Conservation (phyloP, 495 filamentous ascomycete species). For the Diplogelasinospora grovesii region DNA sequence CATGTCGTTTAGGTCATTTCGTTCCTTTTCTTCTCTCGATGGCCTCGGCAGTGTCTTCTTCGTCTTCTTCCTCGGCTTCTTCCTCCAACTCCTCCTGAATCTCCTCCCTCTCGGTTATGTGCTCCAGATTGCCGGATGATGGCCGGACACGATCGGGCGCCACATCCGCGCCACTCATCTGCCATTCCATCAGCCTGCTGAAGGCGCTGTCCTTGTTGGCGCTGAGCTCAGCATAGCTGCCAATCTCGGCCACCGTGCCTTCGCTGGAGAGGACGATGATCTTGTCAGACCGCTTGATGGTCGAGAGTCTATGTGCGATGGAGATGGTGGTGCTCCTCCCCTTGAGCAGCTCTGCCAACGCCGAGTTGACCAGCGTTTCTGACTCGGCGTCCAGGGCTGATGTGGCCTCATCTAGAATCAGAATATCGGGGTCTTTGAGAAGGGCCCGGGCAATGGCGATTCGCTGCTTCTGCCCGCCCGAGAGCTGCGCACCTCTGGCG, state of each 20-base stretch:
- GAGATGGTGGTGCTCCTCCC: constrained; percentile 92
- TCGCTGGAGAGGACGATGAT: constrained; percentile 84
- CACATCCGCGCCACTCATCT: constrained; percentile 78
- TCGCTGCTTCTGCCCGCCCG: constrained; percentile 94
- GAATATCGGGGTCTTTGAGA: constrained; percentile 91
- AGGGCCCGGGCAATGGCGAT: constrained; percentile 94
- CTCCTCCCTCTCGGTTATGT: constrained; percentile 40
- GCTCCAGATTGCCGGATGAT: constrained; percentile 11
- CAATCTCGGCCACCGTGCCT: constrained; percentile 84
- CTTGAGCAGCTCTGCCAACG: constrained; percentile 69
- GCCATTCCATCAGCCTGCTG: constrained; percentile 96
- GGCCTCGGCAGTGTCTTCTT: constrained; percentile 7
- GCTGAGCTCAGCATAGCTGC: constrained; percentile 72
- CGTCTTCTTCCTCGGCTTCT: constrained; percentile 30
- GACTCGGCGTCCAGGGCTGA: constrained; percentile 95
- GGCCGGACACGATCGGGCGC: constrained; percentile 16
- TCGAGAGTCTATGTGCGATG: constrained; percentile 90
- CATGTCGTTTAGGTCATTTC: too few species aligned
- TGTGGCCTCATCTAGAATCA: constrained; percentile 93
- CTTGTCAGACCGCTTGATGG: constrained; percentile 87
- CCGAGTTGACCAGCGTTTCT: constrained; percentile 90
- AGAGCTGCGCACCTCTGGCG: constrained; percentile 86
- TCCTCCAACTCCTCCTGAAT: constrained; percentile 39
- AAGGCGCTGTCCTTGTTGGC: constrained; percentile 71
- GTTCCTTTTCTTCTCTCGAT: constrained; percentile 7